These are phyloP conservation scores for Cordyceps fumosorosea DNA, from an alignment of 2,329 filamentous ascomycete genomes.

Conservation along the genomic window DNA sequence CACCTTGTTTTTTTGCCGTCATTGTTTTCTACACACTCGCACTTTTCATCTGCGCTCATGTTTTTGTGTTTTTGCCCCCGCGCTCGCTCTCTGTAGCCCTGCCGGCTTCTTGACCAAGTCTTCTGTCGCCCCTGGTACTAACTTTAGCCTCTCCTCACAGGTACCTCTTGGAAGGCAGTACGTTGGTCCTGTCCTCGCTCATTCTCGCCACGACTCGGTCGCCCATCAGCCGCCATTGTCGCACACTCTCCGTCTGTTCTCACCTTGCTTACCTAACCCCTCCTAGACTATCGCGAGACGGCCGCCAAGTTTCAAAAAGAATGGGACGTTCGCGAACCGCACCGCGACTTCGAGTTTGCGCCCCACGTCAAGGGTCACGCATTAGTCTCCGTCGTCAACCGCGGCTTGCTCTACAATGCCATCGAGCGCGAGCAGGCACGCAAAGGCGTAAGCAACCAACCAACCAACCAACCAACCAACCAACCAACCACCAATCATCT, in stretches of 20 bases:
- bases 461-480: too few species aligned
- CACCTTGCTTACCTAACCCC: slow-evolving; percentile 13
- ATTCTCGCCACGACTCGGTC: background rate
- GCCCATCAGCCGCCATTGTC: background rate
- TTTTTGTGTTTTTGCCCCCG: background rate
- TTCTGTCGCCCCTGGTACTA: slow-evolving; percentile 6
- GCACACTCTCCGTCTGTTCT: slow-evolving; percentile 5
- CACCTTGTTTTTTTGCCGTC: slow-evolving; percentile 19
- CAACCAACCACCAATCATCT: background rate
- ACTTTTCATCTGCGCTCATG: slow-evolving; percentile 12
- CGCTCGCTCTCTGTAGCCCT: slow-evolving; percentile 1
- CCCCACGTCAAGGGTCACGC: slow-evolving; percentile 59
- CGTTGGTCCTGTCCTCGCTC: slow-evolving; percentile 26
- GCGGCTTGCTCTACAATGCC: slow-evolving; percentile 54
- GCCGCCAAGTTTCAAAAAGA: slow-evolving; percentile 63
- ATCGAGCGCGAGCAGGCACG: slow-evolving; percentile 50
- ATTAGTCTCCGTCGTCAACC: slow-evolving; percentile 56
- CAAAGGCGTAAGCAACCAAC: slow-evolving; percentile 38
- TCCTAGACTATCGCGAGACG: slow-evolving; percentile 59
- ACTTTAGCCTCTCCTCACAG: slow-evolving; percentile 27
- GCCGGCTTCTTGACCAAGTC: background rate
- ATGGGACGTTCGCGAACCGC: slow-evolving; percentile 57
- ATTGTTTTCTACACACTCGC: slow-evolving; percentile 15
- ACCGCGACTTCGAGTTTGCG: slow-evolving; percentile 57
- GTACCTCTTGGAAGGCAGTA: slow-evolving; percentile 58